Evolutionary conservation across 495 filamentous ascomycete genomes (phyloP).

Genomic region (Xylaria longipes): DNA sequence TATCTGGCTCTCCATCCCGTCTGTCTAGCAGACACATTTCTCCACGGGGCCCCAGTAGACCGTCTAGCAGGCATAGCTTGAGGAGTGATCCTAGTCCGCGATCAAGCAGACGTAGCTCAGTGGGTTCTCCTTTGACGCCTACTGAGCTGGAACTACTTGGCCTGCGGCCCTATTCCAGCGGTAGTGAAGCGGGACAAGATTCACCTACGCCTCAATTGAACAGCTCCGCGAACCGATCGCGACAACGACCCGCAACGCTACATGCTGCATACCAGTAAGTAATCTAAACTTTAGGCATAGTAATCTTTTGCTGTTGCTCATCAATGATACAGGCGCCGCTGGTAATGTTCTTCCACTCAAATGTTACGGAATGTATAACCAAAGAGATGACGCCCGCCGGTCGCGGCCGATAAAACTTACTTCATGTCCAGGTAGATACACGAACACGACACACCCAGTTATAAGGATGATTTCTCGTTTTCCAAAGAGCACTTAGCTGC

Average conservation of each 20-base stretch:
- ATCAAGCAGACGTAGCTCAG: slow-evolving; percentile 29
- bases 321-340: slow-evolving; percentile 35
- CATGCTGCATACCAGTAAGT: slow-evolving; percentile 52
- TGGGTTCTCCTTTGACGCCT: slow-evolving; percentile 31
- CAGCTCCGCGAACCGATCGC: slow-evolving; percentile 30
- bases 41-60: neutral
- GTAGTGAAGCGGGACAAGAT: slow-evolving; percentile 26
- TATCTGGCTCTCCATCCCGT: neutral
- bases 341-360: slow-evolving; percentile 23
- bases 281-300: neutral
- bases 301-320: slow-evolving; percentile 22
- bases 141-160: slow-evolving; percentile 37
- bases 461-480: neutral
- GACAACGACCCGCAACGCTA: slow-evolving; percentile 45
- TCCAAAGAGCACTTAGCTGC: neutral
- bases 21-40: neutral
- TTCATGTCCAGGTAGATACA: neutral
- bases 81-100: slow-evolving; percentile 24
- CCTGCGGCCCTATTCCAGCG: slow-evolving; percentile 23
- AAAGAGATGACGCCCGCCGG: neutral
- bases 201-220: slow-evolving; percentile 35
- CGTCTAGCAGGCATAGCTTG: slow-evolving; percentile 10
- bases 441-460: neutral
- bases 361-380: neutral
- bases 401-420: neutral